Evolutionary conservation across 164 flowering plant genomes (phyloP), one percentile per base, ranked within the genome.

Genomic region (Liquidambar formosana): DNA sequence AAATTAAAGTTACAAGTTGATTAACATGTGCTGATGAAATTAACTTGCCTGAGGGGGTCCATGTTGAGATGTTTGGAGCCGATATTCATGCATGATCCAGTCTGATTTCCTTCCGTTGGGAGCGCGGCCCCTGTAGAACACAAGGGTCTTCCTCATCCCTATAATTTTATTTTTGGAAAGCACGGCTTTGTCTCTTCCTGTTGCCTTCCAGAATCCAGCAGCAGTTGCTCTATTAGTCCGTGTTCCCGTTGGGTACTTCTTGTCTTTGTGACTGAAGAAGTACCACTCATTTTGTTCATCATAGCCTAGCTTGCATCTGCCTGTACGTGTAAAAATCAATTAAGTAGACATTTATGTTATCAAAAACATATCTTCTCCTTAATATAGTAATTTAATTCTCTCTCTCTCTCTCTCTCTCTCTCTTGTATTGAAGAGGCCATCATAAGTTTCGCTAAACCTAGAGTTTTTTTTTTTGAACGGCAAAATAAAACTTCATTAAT

Each of bases 151-250:
- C 69, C 96, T 79, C 96, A 90, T 88, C 23, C 96, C 93, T 45
- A 90, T 87, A 16, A 87, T 71, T 38, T 70, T 78, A 69, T 83
- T 76, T 76, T 82, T 88, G 0, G 86, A 83, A n/a, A 83, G 74
- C 66, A 90, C 91, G 0, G 91, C 90, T 69, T 90, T 90, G 77
- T 90, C 96, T 45, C 96, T 71, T 16, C 96, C 96, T 0, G 96
- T 90, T 1, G 96, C 96, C 78, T 90, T 90, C 96, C 96, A 90
- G 63, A 90, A 90, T 51, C 96, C 96, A 19, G 91, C 90, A 0
- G 86, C 77, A 0, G 96, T 90, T 10, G 96, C 96, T 68, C 96
- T 66, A 33, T 90, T 90, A 0, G 93, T 90, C 44, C 93, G 75
- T 1, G 92, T 86, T 65, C 96, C 96, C 0, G 93, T 88, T 15